These are phyloP conservation scores for Fusarium cicatricum DNA, from an alignment of 2,329 filamentous ascomycete species.

Conservation along the genomic window DNA sequence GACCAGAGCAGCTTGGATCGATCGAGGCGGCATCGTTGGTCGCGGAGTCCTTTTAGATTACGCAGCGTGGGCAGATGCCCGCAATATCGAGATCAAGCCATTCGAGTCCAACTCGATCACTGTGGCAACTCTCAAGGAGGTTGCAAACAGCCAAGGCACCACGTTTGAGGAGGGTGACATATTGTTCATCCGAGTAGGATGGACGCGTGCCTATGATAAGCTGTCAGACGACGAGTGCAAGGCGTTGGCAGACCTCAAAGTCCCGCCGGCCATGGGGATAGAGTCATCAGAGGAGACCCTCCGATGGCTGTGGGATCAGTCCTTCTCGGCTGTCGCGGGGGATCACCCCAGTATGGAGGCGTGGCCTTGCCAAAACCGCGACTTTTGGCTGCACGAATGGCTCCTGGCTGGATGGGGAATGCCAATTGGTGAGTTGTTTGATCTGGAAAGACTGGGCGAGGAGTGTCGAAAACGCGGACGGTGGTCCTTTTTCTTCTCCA, in stretches of 20 bases:
- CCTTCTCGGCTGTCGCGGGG: constrained; percentile 63
- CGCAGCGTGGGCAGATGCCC: constrained; percentile 52
- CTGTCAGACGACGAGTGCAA: constrained; percentile 49
- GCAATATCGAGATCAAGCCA: constrained; percentile 48
- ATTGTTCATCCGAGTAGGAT: constrained; percentile 64
- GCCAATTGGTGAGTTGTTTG: constrained; percentile 59
- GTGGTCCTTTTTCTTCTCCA: constrained; percentile 52
- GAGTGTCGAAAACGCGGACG: constrained; percentile 45
- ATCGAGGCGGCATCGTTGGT: constrained; percentile 55
- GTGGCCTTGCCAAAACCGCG: constrained; percentile 49
- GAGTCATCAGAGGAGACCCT: constrained; percentile 58
- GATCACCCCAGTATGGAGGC: constrained; percentile 63
- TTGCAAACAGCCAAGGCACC: constrained; percentile 54
- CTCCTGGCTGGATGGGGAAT: constrained; percentile 60
- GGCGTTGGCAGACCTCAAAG: constrained; percentile 43
- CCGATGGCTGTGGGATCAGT: constrained; percentile 65
- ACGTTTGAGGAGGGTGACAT: constrained; percentile 61
- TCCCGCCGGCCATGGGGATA: constrained; percentile 51
- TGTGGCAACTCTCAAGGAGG: constrained; percentile 51
- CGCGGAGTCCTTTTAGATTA: constrained; percentile 63
- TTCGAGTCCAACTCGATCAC: constrained; percentile 55
- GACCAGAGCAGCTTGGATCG: constrained; percentile 9
- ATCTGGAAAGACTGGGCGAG: constrained; percentile 50
- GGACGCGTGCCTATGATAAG: constrained; percentile 53
- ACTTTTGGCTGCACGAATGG: constrained; percentile 53